Percentiles rank a stretch among this genome's conserved stretches.
Evolutionary conservation across 352 stramenopile species (phyloP).

Genomic region (Salisapilia sapeloensis): DNA sequence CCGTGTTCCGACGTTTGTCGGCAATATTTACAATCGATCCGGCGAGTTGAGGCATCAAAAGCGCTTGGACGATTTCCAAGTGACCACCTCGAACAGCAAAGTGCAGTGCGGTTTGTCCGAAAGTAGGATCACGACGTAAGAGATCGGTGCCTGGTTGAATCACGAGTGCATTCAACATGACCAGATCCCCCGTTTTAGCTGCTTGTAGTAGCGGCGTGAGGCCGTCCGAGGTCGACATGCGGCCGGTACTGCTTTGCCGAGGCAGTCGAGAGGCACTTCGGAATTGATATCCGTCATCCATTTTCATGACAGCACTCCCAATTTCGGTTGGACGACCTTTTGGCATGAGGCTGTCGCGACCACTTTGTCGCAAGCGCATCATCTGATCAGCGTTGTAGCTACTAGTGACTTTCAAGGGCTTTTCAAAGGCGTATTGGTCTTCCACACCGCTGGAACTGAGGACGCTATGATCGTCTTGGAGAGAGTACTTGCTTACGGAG

Average conservation of each 20-base stretch:
- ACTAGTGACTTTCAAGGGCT: slow-evolving; percentile 12
- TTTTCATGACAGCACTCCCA: slow-evolving; percentile 50
- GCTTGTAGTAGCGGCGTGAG: slow-evolving; percentile 50
- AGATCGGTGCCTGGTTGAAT: slow-evolving; percentile 56
- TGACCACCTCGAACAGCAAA: slow-evolving; percentile 51
- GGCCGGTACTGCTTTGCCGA: slow-evolving; percentile 11
- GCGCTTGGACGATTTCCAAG: slow-evolving; percentile 38
- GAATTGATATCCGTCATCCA: slow-evolving; percentile 44
- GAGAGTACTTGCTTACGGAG: no score
- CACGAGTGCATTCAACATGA: slow-evolving; percentile 48
- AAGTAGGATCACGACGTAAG: slow-evolving; percentile 40
- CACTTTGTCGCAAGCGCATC: slow-evolving; percentile 27
- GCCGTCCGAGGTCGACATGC: slow-evolving; percentile 13
- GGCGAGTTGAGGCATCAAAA: slow-evolving; percentile 42
- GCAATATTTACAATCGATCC: slow-evolving; percentile 53
- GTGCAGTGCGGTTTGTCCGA: slow-evolving; percentile 46
- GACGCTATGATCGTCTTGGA: no score
- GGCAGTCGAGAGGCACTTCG: slow-evolving; percentile 6
- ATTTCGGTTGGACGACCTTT: slow-evolving; percentile 28
- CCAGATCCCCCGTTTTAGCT: slow-evolving; percentile 34
- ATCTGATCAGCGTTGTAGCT: slow-evolving; percentile 53
- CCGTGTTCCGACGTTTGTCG: slow-evolving; percentile 45
- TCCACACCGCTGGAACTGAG: no score
- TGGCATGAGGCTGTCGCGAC: slow-evolving; percentile 5
- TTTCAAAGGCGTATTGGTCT: no score